Base-by-base conservation (phyloP, 176 grass and related monocot genomes). In the Aechmea fasciata region DNA sequence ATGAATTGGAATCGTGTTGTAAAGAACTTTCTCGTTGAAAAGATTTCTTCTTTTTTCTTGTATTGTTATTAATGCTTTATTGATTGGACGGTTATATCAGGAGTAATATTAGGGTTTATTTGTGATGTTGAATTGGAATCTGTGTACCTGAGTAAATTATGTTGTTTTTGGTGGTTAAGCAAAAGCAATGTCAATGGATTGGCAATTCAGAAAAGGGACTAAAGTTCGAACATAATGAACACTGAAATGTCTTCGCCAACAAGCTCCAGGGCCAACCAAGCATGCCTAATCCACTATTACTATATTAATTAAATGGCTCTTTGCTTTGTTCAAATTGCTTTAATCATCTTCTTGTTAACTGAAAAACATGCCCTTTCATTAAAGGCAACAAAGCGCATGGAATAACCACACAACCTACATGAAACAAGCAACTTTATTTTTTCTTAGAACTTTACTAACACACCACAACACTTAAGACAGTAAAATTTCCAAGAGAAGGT, bases 401-500 rank as follows among this genome's bases (percentile, higher is more conserved):
- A 6, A 61, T 8, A n/a, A 61, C 55, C 55, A 61, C 55, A 20
- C 3, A 14, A 61, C 17, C 55, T 61, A 18, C 55, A 15, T 61
- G n/a, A 15, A 10, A 19, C 6, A 61, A 19, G 55, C 17, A 61
- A 61, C 55, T 61, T 61, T 61, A 61, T 61, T 61, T 18, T 8
- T 61, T 61, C 33, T 41, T 61, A 10, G 1, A 22, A 6, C 20
- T 61, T 10, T 9, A 61, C 20, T 61, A 9, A 22, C 17, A 15
- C 15, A 13, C n/a, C 52, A 13, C 20, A 18, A 79, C 5, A 23
- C 49, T 70, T 55, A 9, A 2, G 0, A 52, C 55, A 23, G 64
- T 52, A 33, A 78, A 71, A 24, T 13, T 10, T 2, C 61, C 17
- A n/a, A 74, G 52, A 51, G 11, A 78, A 69, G 29, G 57, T 19